Conservation (phyloP, 176 grass and related monocot genomes). For the Raddia distichophylla region DNA sequence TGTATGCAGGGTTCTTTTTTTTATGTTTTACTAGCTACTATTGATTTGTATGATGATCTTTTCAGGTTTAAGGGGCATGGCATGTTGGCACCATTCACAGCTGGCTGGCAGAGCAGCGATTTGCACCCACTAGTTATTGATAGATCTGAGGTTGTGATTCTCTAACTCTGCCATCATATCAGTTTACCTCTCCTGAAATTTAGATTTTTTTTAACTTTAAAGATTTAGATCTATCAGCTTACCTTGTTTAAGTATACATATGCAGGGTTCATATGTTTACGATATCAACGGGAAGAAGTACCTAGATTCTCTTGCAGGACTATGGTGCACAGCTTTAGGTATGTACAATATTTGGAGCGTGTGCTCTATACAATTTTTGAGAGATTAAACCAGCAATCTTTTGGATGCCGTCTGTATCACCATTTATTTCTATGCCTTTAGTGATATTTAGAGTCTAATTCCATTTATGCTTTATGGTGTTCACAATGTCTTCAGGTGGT, state of each 20-base stretch:
- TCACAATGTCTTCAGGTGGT: constrained; percentile 73
- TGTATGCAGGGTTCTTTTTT: not conserved
- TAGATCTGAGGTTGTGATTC: constrained; percentile 75
- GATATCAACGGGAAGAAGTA: constrained; percentile 85
- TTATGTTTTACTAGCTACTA: not conserved
- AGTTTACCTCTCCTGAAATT: constrained; percentile 4
- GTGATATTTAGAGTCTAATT: constrained; percentile 20
- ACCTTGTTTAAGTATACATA: not conserved
- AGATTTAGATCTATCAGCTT: not conserved
- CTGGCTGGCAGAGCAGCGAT: constrained; percentile 94
- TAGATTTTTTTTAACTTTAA: not conserved
- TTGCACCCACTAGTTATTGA: constrained; percentile 84
- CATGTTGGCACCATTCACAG: constrained; percentile 98
- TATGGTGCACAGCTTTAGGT: constrained; percentile 98
- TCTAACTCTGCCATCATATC: not conserved
- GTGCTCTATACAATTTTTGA: not conserved
- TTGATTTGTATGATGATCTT: constrained; percentile 28
- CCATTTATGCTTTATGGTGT: not conserved
- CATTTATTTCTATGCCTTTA: not conserved
- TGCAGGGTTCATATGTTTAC: constrained; percentile 95
- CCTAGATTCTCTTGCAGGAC: constrained; percentile 88
- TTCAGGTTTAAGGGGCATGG: constrained; percentile 92
- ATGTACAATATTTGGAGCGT: constrained; percentile 18
- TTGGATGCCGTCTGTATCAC: not conserved
- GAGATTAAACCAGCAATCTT: constrained; percentile 1